These are phyloP conservation scores for Lachnum nothofagi DNA, from an alignment of 2,329 filamentous ascomycete species.

Conservation along the genomic window DNA sequence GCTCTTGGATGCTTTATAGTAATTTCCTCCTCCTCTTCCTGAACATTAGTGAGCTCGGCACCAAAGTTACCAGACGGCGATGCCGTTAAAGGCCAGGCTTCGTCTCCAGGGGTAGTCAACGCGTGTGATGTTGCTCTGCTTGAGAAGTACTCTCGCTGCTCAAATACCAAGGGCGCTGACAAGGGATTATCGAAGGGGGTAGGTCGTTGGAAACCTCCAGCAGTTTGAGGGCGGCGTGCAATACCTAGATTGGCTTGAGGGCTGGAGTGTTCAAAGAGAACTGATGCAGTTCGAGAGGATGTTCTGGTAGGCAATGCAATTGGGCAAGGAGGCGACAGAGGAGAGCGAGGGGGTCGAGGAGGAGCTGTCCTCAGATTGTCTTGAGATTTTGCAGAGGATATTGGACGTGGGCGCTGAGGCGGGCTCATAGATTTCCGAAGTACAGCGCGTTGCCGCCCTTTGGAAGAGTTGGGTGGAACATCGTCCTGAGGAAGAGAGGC, in stretches of 20 bases:
- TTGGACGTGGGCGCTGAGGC: conserved; percentile 13
- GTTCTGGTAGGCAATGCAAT: conserved; percentile 48
- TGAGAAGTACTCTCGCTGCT: conserved; percentile 28
- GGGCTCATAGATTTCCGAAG: conserved; percentile 21
- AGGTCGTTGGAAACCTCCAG: conserved; percentile 42
- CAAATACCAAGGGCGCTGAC: conserved; percentile 15
- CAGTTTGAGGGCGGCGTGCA: conserved; percentile 44
- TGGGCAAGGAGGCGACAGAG: conserved; percentile 35
- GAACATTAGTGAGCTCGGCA: conserved; percentile 50
- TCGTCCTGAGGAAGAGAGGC: conserved; percentile 20
- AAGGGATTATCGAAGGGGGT: conserved; percentile 35
- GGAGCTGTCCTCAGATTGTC: conserved; percentile 36
- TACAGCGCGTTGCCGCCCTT: conserved; percentile 12
- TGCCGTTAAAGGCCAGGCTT: conserved; percentile 41
- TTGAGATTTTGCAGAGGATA: conserved; percentile 40
- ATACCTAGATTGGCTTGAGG: conserved; percentile 32
- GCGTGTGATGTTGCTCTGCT: conserved; percentile 34
- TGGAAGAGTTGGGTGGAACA: conserved; percentile 7
- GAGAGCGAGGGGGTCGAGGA: conserved; percentile 48
- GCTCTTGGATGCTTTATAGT: conserved; percentile 23
- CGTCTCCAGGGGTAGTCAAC: conserved; percentile 40
- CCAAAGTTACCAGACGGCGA: conserved; percentile 21
- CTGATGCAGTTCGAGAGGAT: conserved; percentile 48
- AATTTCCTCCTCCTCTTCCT: conserved; percentile 57
- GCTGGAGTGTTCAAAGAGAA: conserved; percentile 42